Base-by-base conservation (phyloP, 768 basidiomycete species). In the Saitozyma sp. region DNA sequence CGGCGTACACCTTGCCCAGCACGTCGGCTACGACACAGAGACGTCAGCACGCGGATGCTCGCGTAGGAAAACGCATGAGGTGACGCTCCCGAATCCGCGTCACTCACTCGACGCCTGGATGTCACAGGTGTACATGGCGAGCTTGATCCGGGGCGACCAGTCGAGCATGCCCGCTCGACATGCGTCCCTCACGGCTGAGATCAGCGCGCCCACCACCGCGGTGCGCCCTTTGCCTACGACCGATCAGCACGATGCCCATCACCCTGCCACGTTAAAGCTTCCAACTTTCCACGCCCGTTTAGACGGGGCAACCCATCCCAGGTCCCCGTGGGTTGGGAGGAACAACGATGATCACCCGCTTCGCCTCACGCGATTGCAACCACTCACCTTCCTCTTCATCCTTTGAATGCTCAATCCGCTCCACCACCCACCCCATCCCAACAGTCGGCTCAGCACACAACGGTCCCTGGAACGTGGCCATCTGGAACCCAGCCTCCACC, bases 51-150 rank as follows among this genome's bases (percentile, higher is more conserved):
- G 37, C 20, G 38, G 16, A 3, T 17, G 37, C 16, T 29, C 37
- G 6, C 16, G 43, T 29, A 7, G 13, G 49, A 59, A 17, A 50
- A 29, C 29, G 29, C n/a, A 13, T 17, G 14, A 46, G 29, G 29
- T 29, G 29, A 6, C n/a, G 45, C n/a, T 2, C n/a, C 45, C 6
- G 2, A 11, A 46, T 46, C 45, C 13, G 11, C 45, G 6, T 2
- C 13, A 83, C 91, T 75, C 77, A 97, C 94, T 91, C 14, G 95
- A 93, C 1, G 94, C 91, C 81, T 97, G 96, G 58, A 99, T 98
- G 74, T 98, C 94, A 79, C 95, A 99, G 11, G 89, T 88, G 78
- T 99, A 99, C 92, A 98, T 98, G 0, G 96, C 96, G 68, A 99
- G 82, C 87, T 94, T 91, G 68, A 99, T 84, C 61, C 96, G 84